Evolutionary conservation across 176 grass and related monocot genomes (phyloP).

Genomic region (Typha latifolia): DNA sequence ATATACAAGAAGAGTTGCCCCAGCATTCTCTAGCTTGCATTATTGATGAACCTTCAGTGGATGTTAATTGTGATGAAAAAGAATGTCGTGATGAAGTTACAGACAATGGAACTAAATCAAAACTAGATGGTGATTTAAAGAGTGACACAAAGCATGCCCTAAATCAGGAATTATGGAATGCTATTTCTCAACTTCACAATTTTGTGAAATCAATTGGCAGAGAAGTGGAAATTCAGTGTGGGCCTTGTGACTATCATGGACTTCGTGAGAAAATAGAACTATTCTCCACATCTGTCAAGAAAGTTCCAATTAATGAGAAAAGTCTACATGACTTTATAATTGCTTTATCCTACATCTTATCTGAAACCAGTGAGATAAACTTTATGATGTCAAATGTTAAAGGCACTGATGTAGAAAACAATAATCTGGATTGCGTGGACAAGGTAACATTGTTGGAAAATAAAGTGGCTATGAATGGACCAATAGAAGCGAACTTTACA

Average conservation of each 20-base stretch:
- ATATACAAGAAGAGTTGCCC: constrained; percentile 60
- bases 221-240: constrained; percentile 50
- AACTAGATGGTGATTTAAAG: constrained; percentile 28
- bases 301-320: constrained; percentile 48
- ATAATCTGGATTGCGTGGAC: constrained; percentile 83
- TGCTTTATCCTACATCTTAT: constrained; percentile 47
- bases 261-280: constrained; percentile 62
- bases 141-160: constrained; percentile 23
- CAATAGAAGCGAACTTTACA: constrained; percentile 30
- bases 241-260: constrained; percentile 36
- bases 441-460: constrained; percentile 99
- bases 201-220: constrained; percentile 72
- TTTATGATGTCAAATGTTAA: constrained; percentile 35
- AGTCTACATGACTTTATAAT: constrained; percentile 48
- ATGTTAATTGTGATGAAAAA: constrained; percentile 19
- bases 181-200: constrained; percentile 73
- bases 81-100: constrained; percentile 16
- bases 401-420: constrained; percentile 65
- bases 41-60: constrained; percentile 22
- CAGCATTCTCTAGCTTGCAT: constrained; percentile 6
- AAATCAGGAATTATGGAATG: constrained; percentile 54
- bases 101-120: constrained; percentile 22
- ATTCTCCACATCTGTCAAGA: constrained; percentile 52
- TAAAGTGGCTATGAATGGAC: constrained; percentile 49
- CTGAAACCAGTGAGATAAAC: constrained; percentile 61